Base-by-base conservation (phyloP, 768 basidiomycete species). In the Lentinula guzmanii region DNA sequence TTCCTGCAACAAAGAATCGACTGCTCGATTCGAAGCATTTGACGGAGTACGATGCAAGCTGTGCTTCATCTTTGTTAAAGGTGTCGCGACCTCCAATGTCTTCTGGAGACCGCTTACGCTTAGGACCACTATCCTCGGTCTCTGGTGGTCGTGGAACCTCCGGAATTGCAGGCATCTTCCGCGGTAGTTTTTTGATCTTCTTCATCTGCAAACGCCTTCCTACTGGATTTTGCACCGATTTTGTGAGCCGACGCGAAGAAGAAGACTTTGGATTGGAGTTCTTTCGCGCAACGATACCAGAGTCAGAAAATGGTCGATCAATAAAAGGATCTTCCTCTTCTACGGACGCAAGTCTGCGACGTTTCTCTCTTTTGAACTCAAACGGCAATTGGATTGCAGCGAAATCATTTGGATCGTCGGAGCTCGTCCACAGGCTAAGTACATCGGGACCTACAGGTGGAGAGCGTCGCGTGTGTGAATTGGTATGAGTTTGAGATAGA, bases 1-100 rank as follows among this genome's bases (percentile, higher is more conserved):
- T 62, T 5, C 72, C 68, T 18, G 66, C 63, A 0, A 60, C 58
- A 52, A 63, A 69, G 42, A 64, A 58, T 15, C 70, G 65, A 59
- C 61, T 65, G n/a, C 61, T 61, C 2, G 46, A 52, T 13, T 45
- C 59, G 42, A 70, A 60, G 43, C 63, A 64, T 48, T 67, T 65
- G 18, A 66, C 34, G 0, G 61, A 63, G 31, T 67, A 68, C 6
- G 18, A 28, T 5, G 64, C 62, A 3, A 63, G 56, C 54, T 66
- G 65, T 69, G 28, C 16, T 28, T 53, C 28, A 35, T 53, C 28
- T 16, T 53, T 18, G 34, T 9, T 53, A 31, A 53, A 53, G 28
- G 15, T 35, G 7, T 18, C 34, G 3, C 34, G n/a, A 35, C 52
- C 52, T 15, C 52, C 52, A 10, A 31, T n/a, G 16, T 53, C 52